Evolutionary conservation across 2,329 filamentous ascomycete genomes (phyloP).

Genomic region (Xylariaceae sp.): DNA sequence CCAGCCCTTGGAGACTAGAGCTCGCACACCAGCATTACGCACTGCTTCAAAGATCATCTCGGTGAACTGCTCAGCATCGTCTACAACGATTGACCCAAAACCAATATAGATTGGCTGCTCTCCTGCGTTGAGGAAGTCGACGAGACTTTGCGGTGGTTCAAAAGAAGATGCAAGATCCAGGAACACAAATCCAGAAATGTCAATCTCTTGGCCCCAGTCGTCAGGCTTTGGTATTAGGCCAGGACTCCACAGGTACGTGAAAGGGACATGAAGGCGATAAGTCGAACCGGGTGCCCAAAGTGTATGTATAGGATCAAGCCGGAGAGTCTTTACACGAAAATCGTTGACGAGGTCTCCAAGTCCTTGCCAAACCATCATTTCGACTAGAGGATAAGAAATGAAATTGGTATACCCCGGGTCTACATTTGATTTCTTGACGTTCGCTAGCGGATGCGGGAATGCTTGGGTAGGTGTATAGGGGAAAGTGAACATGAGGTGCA

Average conservation of each 20-base stretch:
- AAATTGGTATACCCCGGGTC: slow-evolving; percentile 78
- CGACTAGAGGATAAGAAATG: slow-evolving; percentile 79
- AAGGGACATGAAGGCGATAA: slow-evolving; percentile 75
- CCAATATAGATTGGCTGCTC: slow-evolving; percentile 74
- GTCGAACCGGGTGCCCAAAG: slow-evolving; percentile 78
- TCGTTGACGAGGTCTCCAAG: slow-evolving; percentile 79
- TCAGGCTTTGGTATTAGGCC: slow-evolving; percentile 68
- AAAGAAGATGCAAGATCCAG: slow-evolving; percentile 70
- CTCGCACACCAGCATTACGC: slow-evolving; percentile 68
- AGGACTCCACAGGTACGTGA: slow-evolving; percentile 76
- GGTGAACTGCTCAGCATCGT: slow-evolving; percentile 72
- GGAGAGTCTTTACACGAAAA: slow-evolving; percentile 72
- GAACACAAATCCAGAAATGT: slow-evolving; percentile 81
- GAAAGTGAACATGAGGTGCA: slow-evolving; percentile 90
- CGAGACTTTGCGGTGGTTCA: slow-evolving; percentile 60
- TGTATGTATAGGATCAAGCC: slow-evolving; percentile 75
- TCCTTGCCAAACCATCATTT: slow-evolving; percentile 92
- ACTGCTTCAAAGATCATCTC: slow-evolving; percentile 74
- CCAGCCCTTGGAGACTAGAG: slow-evolving; percentile 78
- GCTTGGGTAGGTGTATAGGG: slow-evolving; percentile 77
- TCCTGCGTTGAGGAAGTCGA: slow-evolving; percentile 61
- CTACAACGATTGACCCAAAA: slow-evolving; percentile 77
- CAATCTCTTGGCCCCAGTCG: slow-evolving; percentile 73
- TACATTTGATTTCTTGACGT: slow-evolving; percentile 74
- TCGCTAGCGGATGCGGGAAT: slow-evolving; percentile 80